Conservation (phyloP, 139 green algal species). For the Coelastrella sp. region DNA sequence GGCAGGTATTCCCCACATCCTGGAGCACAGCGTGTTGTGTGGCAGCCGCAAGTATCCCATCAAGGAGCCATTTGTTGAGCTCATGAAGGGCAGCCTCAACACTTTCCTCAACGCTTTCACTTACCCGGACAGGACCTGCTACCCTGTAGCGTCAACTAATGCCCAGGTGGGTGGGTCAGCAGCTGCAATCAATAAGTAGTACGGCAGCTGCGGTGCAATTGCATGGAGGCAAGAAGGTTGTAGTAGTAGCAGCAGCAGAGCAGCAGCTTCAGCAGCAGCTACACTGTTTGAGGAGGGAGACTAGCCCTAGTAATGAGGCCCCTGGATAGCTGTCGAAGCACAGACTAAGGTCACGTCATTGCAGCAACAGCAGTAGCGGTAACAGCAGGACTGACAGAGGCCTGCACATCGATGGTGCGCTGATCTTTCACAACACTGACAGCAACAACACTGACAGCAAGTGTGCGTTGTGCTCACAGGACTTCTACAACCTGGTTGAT, state of each 20-base stretch:
- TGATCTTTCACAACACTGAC: background rate
- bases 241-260: background rate
- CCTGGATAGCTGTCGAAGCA: too few species aligned
- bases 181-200: too few species aligned
- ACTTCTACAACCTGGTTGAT: constrained; percentile 99
- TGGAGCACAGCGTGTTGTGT: constrained; percentile 98
- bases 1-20: constrained; percentile 95
- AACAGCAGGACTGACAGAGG: too few species aligned
- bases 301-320: too few species aligned
- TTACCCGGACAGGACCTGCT: constrained; percentile 99
- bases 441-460: background rate
- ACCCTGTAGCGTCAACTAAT: constrained; percentile 93
- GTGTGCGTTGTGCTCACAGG: constrained; percentile 64
- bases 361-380: too few species aligned
- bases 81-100: constrained; percentile 96
- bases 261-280: background rate
- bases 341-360: too few species aligned
- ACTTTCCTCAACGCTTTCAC: constrained; percentile 99
- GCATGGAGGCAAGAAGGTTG: too few species aligned
- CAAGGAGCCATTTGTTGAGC: constrained; percentile 96
- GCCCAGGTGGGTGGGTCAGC: constrained; percentile 60
- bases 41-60: constrained; percentile 83
- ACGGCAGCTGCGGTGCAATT: too few species aligned
- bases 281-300: too few species aligned
- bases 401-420: background rate